Evolutionary conservation across 202 grass and related monocot genomes (phyloP), one percentile per base, ranked within the genome.

Genomic region (Dendrocalamus latiflorus): DNA sequence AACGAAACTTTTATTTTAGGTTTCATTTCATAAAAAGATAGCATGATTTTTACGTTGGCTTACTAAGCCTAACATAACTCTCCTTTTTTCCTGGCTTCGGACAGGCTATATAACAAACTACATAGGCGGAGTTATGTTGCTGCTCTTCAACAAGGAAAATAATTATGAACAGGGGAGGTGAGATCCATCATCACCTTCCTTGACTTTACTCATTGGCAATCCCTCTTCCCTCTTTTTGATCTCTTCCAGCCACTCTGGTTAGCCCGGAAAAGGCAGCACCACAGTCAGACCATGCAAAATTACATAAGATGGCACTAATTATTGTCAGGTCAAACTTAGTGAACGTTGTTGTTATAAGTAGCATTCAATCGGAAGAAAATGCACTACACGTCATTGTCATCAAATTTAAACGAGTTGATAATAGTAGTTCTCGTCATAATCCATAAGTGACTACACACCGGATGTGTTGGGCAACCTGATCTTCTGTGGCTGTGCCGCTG

Each of bases 351-450:
- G 66, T 21, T 60, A 22, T 60, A 14, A 30, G 43, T 62, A 34
- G 49, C 51, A 68, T 70, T 21, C 54, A 30, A 76, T 49, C 56
- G 81, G 54, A 58, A 49, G 64, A 36, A 63, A 71, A 77, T 54
- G 21, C 48, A 37, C 1, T 9, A 5, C 20, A 8, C 38, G 57
- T 77, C 82, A 24, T 15, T 77, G 77, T 85, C 82, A 24, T 20
- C 6, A 71, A 68, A 77, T 81, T 85, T 81, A 69, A 85, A 77
- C 7, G 47, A n/a, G 72, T 76, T 20, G 76, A 64, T 36, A 36
- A 65, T 51, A n/a, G 28, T 65, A 22, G 6, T 28, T 20, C 24
- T 61, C 74, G 8, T 6, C 36, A 0, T 34, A 51, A 79, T 54
- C 21, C 1, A 2, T 2, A 5, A 15, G 9, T 36, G 49, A 36